Percentiles rank a stretch among this genome's conserved stretches.
phyloP scores from a whole-genome alignment of 805 yeast species.

The Clavispora carvajalis region DNA sequence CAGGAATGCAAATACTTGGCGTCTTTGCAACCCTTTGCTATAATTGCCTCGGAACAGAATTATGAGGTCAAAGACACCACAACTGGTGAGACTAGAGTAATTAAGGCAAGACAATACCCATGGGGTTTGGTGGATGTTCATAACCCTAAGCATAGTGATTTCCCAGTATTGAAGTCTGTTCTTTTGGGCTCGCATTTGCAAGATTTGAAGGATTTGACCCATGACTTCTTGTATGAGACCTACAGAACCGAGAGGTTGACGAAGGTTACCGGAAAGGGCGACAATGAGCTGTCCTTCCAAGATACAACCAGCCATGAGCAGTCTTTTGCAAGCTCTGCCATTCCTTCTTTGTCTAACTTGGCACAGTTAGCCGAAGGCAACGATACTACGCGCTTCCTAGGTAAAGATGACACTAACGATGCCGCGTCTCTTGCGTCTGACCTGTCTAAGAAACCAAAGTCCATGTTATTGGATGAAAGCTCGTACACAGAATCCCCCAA shows the following conservation, averaged over 20 bases:
- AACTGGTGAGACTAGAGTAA: constrained; percentile 40
- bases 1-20: constrained; percentile 63
- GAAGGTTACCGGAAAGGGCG: constrained; percentile 43
- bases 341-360: constrained; percentile 59
- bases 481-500: constrained; percentile 19
- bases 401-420: constrained; percentile 11
- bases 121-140: constrained; percentile 66
- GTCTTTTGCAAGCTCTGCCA: constrained; percentile 12
- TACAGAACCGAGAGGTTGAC: constrained; percentile 76
- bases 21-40: constrained; percentile 69
- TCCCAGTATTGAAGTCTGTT: constrained; percentile 58
- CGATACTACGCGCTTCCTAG: constrained; percentile 9
- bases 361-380: constrained; percentile 42
- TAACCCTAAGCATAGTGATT: constrained; percentile 49
- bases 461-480: constrained; percentile 34
- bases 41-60: constrained; percentile 60
- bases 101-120: constrained; percentile 64
- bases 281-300: constrained; percentile 17
- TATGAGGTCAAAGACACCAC: constrained; percentile 34
- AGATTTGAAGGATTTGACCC: constrained; percentile 77
- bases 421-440: constrained; percentile 18
- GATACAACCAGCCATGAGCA: constrained; percentile 20
- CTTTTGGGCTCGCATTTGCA: constrained; percentile 78
- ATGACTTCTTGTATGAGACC: constrained; percentile 68
- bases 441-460: constrained; percentile 20